Base-by-base conservation (phyloP, 495 filamentous ascomycete species). In the Aspergillus homomorphus region DNA sequence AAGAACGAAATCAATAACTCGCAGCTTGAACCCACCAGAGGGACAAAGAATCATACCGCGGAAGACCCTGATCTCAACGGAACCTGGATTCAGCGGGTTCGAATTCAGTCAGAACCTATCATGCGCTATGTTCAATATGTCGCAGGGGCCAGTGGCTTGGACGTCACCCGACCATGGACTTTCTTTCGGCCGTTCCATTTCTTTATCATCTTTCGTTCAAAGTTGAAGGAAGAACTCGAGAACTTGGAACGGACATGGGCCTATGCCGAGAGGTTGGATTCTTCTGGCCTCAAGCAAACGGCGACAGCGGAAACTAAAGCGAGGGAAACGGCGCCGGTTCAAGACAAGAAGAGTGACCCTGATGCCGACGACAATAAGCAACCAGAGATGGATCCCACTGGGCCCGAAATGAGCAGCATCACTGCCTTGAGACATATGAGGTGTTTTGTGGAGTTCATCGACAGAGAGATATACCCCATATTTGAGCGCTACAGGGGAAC, bases 71-170 rank as follows among this genome's bases (percentile, higher is more conserved):
- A 45, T 7, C 44, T 45, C 1, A n/a, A 45, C 3, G 44, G 21
- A 18, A 45, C 44, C n/a, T 45, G 44, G 44, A 45, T 45, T 7
- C 44, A 45, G 44, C 44, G 44, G 44, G 44, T 45, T 18, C 44
- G 44, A 3, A 45, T 45, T 20, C 44, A 45, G n/a, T 45, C 44
- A 21, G n/a, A 45, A n/a, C 44, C 44, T 7, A 45, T 45, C n/a
- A n/a, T 19, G 14, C 10, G n/a, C 21, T 21, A 45, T 8, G 9
- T 45, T 7, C 44, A 45, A 21, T 19, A 45, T 45, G 44, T 45
- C 1, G 21, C 44, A n/a, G 44, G 44, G 1, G 7, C 12, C 6
- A 45, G 21, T 45, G 44, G n/a, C 1, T 18, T 18, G 44, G n/a
- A 45, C 8, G n/a, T 45, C n/a, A 19, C 44, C 7, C 44, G 44